phyloP scores from a whole-genome alignment of 805 yeast species.

The Candida ovalis region DNA sequence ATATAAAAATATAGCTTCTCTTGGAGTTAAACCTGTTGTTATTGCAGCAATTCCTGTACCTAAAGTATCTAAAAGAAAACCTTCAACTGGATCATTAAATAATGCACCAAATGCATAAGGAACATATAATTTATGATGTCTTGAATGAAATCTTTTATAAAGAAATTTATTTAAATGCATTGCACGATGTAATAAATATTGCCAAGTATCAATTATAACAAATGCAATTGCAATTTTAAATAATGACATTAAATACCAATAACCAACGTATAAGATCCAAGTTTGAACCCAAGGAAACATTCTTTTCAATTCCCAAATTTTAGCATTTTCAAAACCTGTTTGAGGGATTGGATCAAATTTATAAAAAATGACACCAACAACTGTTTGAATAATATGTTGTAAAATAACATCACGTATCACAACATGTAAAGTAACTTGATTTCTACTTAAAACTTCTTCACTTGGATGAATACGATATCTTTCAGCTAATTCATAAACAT shows the following conservation, averaged over 20 bases:
- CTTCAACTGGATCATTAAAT: slow-evolving; percentile 92
- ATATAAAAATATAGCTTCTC: slow-evolving; percentile 72
- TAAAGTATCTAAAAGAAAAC: slow-evolving; percentile 83
- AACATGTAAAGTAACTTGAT: slow-evolving; percentile 64
- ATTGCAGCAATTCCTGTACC: slow-evolving; percentile 87
- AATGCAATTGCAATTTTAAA: slow-evolving; percentile 61
- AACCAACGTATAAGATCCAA: slow-evolving; percentile 44
- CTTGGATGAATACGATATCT: slow-evolving; percentile 88
- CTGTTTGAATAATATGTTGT: slow-evolving; percentile 82
- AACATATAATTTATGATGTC: slow-evolving; percentile 91
- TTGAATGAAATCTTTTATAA: slow-evolving; percentile 82
- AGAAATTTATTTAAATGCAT: slow-evolving; percentile 82
- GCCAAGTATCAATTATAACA: slow-evolving; percentile 89
- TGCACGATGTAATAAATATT: slow-evolving; percentile 79
- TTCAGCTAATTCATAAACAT: slow-evolving; percentile 71
- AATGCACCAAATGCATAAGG: slow-evolving; percentile 97
- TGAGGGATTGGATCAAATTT: slow-evolving; percentile 52
- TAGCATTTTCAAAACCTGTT: slow-evolving; percentile 46
- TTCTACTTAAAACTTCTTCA: slow-evolving; percentile 73
- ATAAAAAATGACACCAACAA: slow-evolving; percentile 57
- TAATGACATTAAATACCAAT: slow-evolving; percentile 61
- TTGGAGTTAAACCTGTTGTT: slow-evolving; percentile 58
- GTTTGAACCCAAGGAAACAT: slow-evolving; percentile 39
- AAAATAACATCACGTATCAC: slow-evolving; percentile 78
- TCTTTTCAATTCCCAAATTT: slow-evolving; percentile 45